Base-by-base conservation (phyloP, 176 grass and related monocot genomes). In the Thinopyrum elongatum region DNA sequence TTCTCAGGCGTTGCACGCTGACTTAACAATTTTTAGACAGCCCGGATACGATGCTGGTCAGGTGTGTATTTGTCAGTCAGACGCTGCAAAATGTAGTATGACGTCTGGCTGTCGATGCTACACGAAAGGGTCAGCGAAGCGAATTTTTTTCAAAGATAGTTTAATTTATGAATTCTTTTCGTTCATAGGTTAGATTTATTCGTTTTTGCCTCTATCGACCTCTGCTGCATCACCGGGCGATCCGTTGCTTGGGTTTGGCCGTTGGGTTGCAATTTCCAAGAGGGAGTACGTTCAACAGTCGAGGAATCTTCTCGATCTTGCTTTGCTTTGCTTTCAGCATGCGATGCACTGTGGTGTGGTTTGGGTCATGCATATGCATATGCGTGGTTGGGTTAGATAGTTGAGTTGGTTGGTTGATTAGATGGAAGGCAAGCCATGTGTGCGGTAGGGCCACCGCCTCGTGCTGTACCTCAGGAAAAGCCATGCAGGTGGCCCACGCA, bases 381-480 rank as follows among this genome's bases (percentile, higher is more conserved):
- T 51, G 34, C 33, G 3, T 7, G 46, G 63, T 5, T 11, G 15
- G 17, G 31, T 41, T 58, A 10, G 23, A 22, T 55, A 4, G 19
- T 1, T 53, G 15, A 27, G 7, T 67, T 28, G 63, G 65, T 16
- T n/a, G 65, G 19, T 65, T 83, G 86, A 83, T 78, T 44, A 58
- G 72, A 88, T 22, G 47, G 71, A 41, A 38, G 62, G 88, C 88
- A 90, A 86, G 70, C 49, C 83, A 90, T 89, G 88, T 89, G 88
- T 89, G 83, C 78, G 83, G 88, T 89, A 85, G 88, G 83, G 27
- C 78, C 83, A 6, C 0, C 6, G 21, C 58, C 57, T 49, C 75
- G 26, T 70, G 70, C 55, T 63, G 41, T 7, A 51, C 69, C 39
- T 65, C 39, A 55, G 68, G 35, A n/a, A 66, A 83, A 42, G 27